Percentiles rank a stretch among this genome's conserved stretches.
Evolutionary conservation across 768 basidiomycete species (phyloP).

Genomic region (Clathrus columnatus): DNA sequence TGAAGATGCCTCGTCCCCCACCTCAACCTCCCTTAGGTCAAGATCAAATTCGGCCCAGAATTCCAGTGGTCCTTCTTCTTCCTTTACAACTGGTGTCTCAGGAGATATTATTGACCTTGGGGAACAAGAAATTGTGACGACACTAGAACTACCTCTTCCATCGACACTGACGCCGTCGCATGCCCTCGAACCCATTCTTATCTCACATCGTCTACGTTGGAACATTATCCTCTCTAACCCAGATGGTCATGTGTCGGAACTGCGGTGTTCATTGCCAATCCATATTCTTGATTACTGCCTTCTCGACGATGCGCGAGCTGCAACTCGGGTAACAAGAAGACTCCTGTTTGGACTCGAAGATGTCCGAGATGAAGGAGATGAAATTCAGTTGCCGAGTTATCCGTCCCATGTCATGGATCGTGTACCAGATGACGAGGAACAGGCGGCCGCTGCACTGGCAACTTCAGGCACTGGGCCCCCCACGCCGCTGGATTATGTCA

Average conservation of each 20-base stretch:
- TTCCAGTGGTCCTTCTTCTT: background rate
- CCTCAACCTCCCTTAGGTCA: too few species aligned
- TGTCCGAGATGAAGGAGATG: slow-evolving; percentile 32
- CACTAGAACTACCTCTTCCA: slow-evolving; percentile 54
- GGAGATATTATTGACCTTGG: slow-evolving; percentile 20
- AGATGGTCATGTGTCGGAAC: slow-evolving; percentile 88
- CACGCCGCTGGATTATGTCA: slow-evolving; percentile 60
- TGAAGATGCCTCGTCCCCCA: background rate
- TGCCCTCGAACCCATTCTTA: slow-evolving; percentile 59
- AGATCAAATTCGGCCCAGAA: background rate
- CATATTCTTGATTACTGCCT: slow-evolving; percentile 71
- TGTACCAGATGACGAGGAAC: slow-evolving; percentile 36
- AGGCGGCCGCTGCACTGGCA: background rate
- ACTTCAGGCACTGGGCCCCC: background rate
- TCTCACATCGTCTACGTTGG: slow-evolving; percentile 78
- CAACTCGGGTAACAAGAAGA: slow-evolving; percentile 68
- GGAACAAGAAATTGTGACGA: slow-evolving; percentile 41
- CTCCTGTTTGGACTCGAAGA: slow-evolving; percentile 45
- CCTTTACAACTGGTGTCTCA: background rate
- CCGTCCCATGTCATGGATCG: slow-evolving; percentile 84
- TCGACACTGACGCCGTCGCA: slow-evolving; percentile 60
- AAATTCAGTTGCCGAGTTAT: slow-evolving; percentile 80
- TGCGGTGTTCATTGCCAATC: slow-evolving; percentile 89
- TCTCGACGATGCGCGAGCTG: slow-evolving; percentile 63
- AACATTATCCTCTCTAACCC: slow-evolving; percentile 69